A percentile compares a stretch with the other conserved stretches of the same genome.
Evolutionary conservation across 1,284 basidiomycete species (phyloP).

Genomic region (Calocybe gambosa): DNA sequence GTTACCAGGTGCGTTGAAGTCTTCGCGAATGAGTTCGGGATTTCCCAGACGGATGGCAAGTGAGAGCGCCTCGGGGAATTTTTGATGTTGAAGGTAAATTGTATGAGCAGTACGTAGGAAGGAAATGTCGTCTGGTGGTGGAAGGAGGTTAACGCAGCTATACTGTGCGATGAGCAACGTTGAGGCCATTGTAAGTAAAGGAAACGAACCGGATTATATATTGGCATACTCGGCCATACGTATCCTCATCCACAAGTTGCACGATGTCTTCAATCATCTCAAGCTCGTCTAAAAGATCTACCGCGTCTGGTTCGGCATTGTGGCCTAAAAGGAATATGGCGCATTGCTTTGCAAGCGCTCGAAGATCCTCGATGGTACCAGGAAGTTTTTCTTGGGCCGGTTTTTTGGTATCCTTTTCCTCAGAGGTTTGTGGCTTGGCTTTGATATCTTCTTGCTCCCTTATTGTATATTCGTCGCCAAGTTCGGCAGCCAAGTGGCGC

Average conservation of each 20-base stretch:
- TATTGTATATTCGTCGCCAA: conserved; percentile 87
- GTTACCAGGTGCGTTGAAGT: conserved; percentile 85
- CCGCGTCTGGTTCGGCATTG: conserved; percentile 98
- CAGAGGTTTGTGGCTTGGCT: conserved; percentile 16
- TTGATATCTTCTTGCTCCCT: conserved; percentile 40
- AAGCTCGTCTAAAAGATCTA: conserved; percentile 92
- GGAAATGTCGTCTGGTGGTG: conserved; percentile 88
- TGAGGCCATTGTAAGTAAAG: not conserved
- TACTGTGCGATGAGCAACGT: conserved; percentile 12
- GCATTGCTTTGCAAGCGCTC: conserved; percentile 77
- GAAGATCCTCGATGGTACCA: conserved; percentile 69
- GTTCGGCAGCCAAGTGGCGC: conserved; percentile 92
- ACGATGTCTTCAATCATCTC: conserved; percentile 84
- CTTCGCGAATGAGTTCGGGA: conserved; percentile 72
- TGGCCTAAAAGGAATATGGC: conserved; percentile 90
- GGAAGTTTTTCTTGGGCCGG: conserved; percentile 27
- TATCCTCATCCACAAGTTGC: conserved; percentile 81
- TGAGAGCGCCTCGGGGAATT: conserved; percentile 89
- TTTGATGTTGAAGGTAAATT: conserved; percentile 86
- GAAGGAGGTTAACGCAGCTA: conserved; percentile 87
- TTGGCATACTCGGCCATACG: conserved; percentile 88
- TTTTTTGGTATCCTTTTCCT: conserved; percentile 21
- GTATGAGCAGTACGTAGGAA: conserved; percentile 89
- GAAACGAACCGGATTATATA: conserved; percentile 88
- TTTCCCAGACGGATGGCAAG: conserved; percentile 87